Percentiles rank a stretch among this genome's conserved stretches.
Conservation (phyloP, 2,329 filamentous ascomycete species). For the Claviceps purpurea region DNA sequence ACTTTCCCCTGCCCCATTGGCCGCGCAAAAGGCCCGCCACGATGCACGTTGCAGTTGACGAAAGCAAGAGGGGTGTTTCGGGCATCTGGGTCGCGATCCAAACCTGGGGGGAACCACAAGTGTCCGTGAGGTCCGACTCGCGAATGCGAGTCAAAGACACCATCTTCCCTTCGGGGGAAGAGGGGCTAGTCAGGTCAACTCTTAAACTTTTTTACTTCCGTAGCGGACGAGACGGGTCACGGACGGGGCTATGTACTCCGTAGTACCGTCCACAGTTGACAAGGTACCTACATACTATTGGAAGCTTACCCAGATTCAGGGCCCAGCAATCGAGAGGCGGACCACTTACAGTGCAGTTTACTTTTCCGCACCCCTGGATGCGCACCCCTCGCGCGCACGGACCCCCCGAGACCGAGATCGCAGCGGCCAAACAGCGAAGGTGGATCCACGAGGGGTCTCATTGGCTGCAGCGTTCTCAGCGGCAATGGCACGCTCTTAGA, state of each 20-base stretch:
- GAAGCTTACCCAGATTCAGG: background rate
- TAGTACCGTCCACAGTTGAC: too few species aligned
- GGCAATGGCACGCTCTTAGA: too few species aligned
- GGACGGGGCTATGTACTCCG: background rate
- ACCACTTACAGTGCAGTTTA: too few species aligned
- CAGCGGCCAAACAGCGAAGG: too few species aligned
- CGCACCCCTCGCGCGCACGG: too few species aligned
- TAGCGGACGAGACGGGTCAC: too few species aligned
- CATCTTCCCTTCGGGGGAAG: background rate
- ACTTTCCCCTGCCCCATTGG: background rate
- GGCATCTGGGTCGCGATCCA: conserved; percentile 1
- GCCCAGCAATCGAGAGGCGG: background rate
- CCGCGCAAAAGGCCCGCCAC: background rate
- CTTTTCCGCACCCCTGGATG: too few species aligned
- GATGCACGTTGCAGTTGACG: background rate
- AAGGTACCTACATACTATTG: too few species aligned
- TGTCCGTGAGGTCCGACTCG: conserved; percentile 1
- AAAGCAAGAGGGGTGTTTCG: background rate
- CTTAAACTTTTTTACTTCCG: background rate
- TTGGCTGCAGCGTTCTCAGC: too few species aligned
- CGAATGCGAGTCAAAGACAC: conserved; percentile 2
- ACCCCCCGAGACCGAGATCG: too few species aligned
- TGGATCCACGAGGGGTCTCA: too few species aligned
- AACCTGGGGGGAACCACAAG: background rate
- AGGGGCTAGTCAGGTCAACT: background rate